Base-by-base conservation (phyloP, 2,329 filamentous ascomycete species). In the Aspergillus tubingensis region DNA sequence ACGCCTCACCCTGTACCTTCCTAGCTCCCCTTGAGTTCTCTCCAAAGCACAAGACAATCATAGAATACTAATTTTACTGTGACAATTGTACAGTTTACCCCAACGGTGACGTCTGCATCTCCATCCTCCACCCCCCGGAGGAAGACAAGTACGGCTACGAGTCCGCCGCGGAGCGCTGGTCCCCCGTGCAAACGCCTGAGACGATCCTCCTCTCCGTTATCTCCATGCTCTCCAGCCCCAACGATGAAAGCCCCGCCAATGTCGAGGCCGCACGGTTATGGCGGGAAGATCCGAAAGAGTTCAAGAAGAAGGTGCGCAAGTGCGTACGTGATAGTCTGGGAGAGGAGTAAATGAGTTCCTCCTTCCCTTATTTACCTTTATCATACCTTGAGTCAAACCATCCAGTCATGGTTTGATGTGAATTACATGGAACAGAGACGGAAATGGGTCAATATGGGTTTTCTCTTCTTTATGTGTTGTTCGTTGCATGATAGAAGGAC, bases 131-230 rank as follows among this genome's bases (percentile, higher is more conserved):
- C 77, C 91, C 94, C 11, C 94, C 95, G 4, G 93, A 91, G 79
- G 93, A 97, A 72, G 95, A 99, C 74, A 88, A 91, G 73, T 95
- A 91, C 77, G 94, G 94, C 56, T 99, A 99, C 80, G 95, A 99
- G 78, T 85, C 86, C 25, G 93, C 92, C 15, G 84, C 87, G 30
- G 95, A 99, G 83, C 87, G 95, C 62, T 99, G 95, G 95, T 91
- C 86, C 61, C 95, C 95, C 27, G 94, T 98, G 2, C 95, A 98
- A 78, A 93, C 90, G 11, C 93, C 94, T 56, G 94, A 97, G 82
- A 96, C 92, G 21, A 98, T 99, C 63, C 81, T 99, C 51, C 79
- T 99, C 32, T 92, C 88, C 70, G 93, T 96, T 36, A 96, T 99
- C 74, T 95, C 91, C 75, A 88, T 99, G 81, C 87, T 99, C 65